Evolutionary conservation across 768 basidiomycete genomes (phyloP).

Genomic region (Calvatia gigantea): DNA sequence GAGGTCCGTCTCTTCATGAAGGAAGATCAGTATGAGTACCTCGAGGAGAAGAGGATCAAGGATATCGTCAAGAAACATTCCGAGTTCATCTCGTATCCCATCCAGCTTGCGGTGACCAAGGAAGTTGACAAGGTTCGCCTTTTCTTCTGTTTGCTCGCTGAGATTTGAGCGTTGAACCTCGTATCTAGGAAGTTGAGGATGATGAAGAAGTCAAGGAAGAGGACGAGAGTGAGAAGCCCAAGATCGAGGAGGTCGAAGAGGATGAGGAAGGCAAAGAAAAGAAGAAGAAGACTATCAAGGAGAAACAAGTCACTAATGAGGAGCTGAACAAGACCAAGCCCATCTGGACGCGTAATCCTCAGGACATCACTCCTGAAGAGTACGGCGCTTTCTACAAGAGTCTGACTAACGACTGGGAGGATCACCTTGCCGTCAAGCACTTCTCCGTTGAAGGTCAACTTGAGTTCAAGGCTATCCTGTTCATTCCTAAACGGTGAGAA

Average conservation of each 20-base stretch:
- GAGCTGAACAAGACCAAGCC: constrained; percentile 99
- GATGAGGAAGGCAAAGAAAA: constrained; percentile 86
- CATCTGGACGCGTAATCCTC: constrained; percentile 98
- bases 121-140: constrained; percentile 98
- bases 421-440: constrained; percentile 99
- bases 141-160: constrained; percentile 9
- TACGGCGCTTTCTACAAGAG: constrained; percentile 99
- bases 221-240: constrained; percentile 71
- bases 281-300: constrained; percentile 94
- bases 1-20: constrained; percentile 92
- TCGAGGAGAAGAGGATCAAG: constrained; percentile 99
- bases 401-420: constrained; percentile 99
- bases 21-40: constrained; percentile 98
- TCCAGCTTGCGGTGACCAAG: constrained; percentile 97
- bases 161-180: constrained; percentile 11
- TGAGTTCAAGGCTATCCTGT: constrained; percentile 99
- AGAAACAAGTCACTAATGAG: constrained; percentile 82
- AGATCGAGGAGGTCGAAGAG: constrained; percentile 82
- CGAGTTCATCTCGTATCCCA: constrained; percentile 99
- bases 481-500: constrained; percentile 88
- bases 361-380: constrained; percentile 90
- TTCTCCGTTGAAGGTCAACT: constrained; percentile 99
- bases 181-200: constrained; percentile 77
- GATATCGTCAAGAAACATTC: constrained; percentile 99
- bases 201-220: constrained; percentile 72